phyloP scores from a whole-genome alignment of 768 basidiomycete genomes.

The Boletus rubropictus region DNA sequence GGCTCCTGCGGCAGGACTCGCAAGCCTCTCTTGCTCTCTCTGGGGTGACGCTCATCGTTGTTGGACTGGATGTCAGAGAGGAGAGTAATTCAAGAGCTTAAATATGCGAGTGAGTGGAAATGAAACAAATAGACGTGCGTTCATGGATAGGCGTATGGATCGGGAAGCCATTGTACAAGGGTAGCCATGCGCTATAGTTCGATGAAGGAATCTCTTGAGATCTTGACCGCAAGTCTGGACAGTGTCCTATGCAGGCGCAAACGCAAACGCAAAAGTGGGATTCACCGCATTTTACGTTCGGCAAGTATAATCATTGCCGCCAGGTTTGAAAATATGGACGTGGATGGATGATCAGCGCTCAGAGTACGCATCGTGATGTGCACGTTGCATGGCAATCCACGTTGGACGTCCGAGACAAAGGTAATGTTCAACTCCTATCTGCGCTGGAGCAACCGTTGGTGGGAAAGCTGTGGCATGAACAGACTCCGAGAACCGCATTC shows the following conservation, averaged over 20 bases:
- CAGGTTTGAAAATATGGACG: constrained; percentile 4
- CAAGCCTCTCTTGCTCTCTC: constrained; percentile 28
- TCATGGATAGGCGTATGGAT: constrained; percentile 6
- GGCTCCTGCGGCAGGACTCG: constrained; percentile 20
- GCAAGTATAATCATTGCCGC: constrained; percentile 1
- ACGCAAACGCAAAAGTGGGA: neutral
- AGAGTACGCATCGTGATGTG: constrained; percentile 7
- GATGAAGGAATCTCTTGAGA: constrained; percentile 11
- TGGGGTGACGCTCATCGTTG: constrained; percentile 15
- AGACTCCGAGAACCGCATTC: constrained; percentile 15
- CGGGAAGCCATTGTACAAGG: constrained; percentile 8
- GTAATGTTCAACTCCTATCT: constrained; percentile 12
- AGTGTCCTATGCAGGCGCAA: neutral
- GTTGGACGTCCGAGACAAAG: constrained; percentile 7
- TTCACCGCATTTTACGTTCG: neutral
- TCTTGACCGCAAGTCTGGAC: constrained; percentile 11
- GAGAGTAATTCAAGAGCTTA: constrained; percentile 6
- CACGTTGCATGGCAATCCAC: constrained; percentile 23
- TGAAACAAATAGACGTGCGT: constrained; percentile 9
- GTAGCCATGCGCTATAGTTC: neutral
- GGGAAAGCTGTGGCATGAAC: constrained; percentile 10
- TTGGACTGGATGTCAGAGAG: neutral
- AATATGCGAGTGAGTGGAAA: constrained; percentile 15
- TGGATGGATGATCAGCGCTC: constrained; percentile 2
- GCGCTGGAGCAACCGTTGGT: constrained; percentile 4